A percentile compares a stretch with the other conserved stretches of the same genome.
Conservation (phyloP, 306 rosid genomes). For the Ochetophila trinervis region DNA sequence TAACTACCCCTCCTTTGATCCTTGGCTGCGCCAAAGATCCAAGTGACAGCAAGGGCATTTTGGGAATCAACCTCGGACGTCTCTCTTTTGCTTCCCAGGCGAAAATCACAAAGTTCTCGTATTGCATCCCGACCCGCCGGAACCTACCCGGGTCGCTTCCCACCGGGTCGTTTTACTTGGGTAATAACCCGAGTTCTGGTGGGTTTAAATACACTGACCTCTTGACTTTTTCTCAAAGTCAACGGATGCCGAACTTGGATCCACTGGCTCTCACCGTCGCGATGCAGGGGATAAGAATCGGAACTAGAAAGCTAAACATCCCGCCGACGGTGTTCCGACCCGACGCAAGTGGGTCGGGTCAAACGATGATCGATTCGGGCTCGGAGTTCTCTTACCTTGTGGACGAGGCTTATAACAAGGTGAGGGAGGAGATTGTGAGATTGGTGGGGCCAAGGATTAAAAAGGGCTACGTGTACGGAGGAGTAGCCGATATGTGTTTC, state of each 20-base stretch:
- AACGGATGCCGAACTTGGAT: conserved; percentile 79
- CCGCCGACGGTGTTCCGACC: conserved; percentile 46
- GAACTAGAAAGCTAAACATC: conserved; percentile 37
- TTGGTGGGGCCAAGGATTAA: conserved; percentile 52
- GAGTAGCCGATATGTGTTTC: conserved; percentile 67
- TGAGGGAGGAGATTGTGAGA: conserved; percentile 52
- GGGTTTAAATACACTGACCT: conserved; percentile 44
- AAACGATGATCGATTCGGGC: conserved; percentile 86
- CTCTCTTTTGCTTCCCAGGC: conserved; percentile 73
- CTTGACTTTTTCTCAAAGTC: conserved; percentile 50
- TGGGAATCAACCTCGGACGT: conserved; percentile 84
- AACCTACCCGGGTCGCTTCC: conserved; percentile 28
- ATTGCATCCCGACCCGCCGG: conserved; percentile 56
- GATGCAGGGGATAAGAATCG: conserved; percentile 61
- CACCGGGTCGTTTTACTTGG: conserved; percentile 65
- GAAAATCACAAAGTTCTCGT: conserved; percentile 62
- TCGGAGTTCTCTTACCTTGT: conserved; percentile 66
- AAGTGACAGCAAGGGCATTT: conserved; percentile 64
- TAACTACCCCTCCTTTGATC: conserved; percentile 61
- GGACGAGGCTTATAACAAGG: conserved; percentile 65
- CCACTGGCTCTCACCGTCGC: conserved; percentile 65
- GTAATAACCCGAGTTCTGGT: conserved; percentile 58
- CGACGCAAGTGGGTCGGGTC: conserved; percentile 71
- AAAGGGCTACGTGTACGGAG: conserved; percentile 63
- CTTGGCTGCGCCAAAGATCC: conserved; percentile 75